Evolutionary conservation across 2,329 filamentous ascomycete genomes (phyloP).

Genomic region (Raffaelea deltoideospora): DNA sequence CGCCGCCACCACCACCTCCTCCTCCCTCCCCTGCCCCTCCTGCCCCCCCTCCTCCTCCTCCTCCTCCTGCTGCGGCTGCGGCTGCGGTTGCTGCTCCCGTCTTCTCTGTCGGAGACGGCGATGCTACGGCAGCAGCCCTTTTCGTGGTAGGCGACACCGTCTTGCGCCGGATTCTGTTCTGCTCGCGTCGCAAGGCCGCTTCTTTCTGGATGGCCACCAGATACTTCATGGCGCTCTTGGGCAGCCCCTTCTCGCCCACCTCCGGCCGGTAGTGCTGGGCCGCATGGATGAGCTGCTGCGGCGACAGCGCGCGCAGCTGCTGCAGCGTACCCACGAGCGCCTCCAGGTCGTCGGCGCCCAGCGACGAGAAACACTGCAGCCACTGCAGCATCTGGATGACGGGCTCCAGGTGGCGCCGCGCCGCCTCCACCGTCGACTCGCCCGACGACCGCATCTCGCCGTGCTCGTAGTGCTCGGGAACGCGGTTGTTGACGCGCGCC

Average conservation of each 20-base stretch:
- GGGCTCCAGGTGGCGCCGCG: conserved; percentile 71
- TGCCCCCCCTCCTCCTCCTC: too few species aligned
- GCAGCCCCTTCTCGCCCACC: conserved; percentile 83
- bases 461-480: conserved; percentile 89
- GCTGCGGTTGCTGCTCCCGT: not conserved
- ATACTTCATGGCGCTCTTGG: conserved; percentile 79
- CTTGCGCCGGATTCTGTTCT: conserved; percentile 31
- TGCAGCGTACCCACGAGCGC: conserved; percentile 78
- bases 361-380: conserved; percentile 93
- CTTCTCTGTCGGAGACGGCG: too few species aligned
- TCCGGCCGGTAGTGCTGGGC: conserved; percentile 89
- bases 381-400: conserved; percentile 91
- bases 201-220: conserved; percentile 68
- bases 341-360: conserved; percentile 72
- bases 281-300: conserved; percentile 79
- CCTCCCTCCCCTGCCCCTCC: not conserved
- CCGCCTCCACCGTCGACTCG: conserved; percentile 73
- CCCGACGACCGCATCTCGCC: conserved; percentile 75
- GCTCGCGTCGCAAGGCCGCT: conserved; percentile 41
- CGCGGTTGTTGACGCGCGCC: conserved; percentile 83
- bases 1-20: not conserved
- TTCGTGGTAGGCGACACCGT: conserved; percentile 26
- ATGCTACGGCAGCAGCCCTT: conserved; percentile 9
- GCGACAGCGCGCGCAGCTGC: conserved; percentile 70
- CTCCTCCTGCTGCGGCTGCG: too few species aligned